These are phyloP conservation scores for Mycena metata DNA, from an alignment of 768 basidiomycete genomes.

Conservation along the genomic window DNA sequence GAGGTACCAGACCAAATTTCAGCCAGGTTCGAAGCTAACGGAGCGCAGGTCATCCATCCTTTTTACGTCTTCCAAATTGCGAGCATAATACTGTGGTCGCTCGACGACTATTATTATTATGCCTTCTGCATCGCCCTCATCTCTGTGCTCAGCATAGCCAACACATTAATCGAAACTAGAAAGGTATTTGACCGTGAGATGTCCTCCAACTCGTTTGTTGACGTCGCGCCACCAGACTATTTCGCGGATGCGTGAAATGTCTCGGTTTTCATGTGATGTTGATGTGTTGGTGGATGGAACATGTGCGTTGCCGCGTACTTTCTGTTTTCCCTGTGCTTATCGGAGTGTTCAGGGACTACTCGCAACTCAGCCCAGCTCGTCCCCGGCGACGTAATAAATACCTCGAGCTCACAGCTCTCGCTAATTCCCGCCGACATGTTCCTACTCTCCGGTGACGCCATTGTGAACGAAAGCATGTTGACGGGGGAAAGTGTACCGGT, in stretches of 20 bases:
- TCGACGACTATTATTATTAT: conserved; percentile 98
- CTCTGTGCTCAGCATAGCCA: conserved; percentile 83
- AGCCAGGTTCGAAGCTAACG: conserved; percentile 13
- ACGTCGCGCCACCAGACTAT: conserved; percentile 73
- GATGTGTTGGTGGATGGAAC: conserved; percentile 75
- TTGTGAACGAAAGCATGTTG: conserved; percentile 99
- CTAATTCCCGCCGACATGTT: conserved; percentile 92
- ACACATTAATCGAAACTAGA: conserved; percentile 93
- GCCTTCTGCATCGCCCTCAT: conserved; percentile 97
- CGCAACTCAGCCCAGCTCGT: conserved; percentile 85
- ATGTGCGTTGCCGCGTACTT: conserved; percentile 64
- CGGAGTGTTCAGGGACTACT: conserved; percentile 68
- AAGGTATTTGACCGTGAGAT: conserved; percentile 64
- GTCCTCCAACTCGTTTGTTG: conserved; percentile 28
- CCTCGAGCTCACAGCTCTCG: conserved; percentile 80
- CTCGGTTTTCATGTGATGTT: conserved; percentile 85
- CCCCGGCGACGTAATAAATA: conserved; percentile 92
- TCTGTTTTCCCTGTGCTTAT: conserved; percentile 20
- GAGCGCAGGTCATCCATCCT: conserved; percentile 86
- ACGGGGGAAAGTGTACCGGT: conserved; percentile 99
- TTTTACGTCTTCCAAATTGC: conserved; percentile 99
- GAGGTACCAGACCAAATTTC: conserved; percentile 67
- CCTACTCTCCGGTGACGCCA: conserved; percentile 94
- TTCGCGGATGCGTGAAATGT: conserved; percentile 95
- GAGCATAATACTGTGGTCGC: conserved; percentile 92